Conservation (phyloP, 1,284 basidiomycete species). For the Gomphus sp. region DNA sequence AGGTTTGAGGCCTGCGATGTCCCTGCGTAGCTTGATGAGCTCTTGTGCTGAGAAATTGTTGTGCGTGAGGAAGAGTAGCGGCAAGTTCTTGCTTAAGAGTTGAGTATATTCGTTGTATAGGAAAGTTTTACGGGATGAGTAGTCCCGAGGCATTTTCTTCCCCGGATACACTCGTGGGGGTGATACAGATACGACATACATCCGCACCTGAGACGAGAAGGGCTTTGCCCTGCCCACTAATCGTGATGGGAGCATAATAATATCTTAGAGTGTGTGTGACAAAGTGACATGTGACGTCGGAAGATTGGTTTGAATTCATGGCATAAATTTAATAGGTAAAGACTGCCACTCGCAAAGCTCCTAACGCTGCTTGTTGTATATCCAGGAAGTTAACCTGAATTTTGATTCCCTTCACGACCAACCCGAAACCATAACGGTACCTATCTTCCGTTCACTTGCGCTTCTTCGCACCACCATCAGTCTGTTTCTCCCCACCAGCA, state of each 20-base stretch:
- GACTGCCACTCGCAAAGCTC: not conserved
- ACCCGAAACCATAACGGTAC: not conserved
- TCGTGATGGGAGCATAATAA: not conserved
- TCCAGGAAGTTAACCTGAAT: constrained; percentile 1
- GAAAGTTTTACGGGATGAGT: constrained; percentile 62
- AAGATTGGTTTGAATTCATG: not conserved
- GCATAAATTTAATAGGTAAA: not conserved
- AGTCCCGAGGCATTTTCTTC: constrained; percentile 46
- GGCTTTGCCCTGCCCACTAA: not conserved
- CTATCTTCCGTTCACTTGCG: constrained; percentile 20
- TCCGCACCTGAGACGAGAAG: not conserved
- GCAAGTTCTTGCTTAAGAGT: constrained; percentile 48
- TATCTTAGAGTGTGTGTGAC: not conserved
- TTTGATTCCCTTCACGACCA: not conserved
- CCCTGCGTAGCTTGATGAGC: constrained; percentile 54
- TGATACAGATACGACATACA: constrained; percentile 47
- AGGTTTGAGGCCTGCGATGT: constrained; percentile 33
- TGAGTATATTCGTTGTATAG: constrained; percentile 67
- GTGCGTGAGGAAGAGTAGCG: constrained; percentile 64
- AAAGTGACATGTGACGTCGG: not conserved
- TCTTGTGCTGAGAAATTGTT: constrained; percentile 56
- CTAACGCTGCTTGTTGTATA: not conserved
- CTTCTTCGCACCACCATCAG: constrained; percentile 49
- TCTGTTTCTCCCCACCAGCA: constrained; percentile 53
- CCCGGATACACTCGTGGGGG: constrained; percentile 40